A percentile compares a stretch with the other conserved stretches of the same genome.
phyloP scores from a whole-genome alignment of 371 early-diverging fungal species.

The Catenaria anguillulae region DNA sequence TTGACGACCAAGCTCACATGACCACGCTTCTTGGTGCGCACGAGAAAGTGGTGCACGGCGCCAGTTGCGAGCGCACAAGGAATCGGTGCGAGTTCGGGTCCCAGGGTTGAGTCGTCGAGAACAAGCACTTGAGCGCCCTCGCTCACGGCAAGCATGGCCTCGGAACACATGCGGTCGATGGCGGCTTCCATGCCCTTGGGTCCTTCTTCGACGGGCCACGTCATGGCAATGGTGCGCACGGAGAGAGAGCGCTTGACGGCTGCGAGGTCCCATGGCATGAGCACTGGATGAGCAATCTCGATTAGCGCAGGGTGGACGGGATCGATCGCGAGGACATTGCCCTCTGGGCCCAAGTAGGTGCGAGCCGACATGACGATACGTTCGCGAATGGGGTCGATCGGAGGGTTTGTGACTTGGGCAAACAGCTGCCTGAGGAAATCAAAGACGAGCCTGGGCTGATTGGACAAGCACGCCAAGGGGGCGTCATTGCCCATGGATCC shows the following conservation, averaged over 20 bases:
- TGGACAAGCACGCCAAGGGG: constrained; percentile 80
- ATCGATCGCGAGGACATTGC: constrained; percentile 74
- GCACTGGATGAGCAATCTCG: neutral
- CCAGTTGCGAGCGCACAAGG: constrained; percentile 81
- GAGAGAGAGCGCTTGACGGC: constrained; percentile 48
- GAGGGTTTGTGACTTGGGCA: constrained; percentile 94
- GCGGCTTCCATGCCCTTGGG: constrained; percentile 54
- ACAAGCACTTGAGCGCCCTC: constrained; percentile 64
- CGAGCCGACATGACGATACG: constrained; percentile 90
- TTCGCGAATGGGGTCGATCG: constrained; percentile 96
- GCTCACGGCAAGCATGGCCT: constrained; percentile 59
- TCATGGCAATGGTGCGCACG: constrained; percentile 57
- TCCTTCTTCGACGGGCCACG: constrained; percentile 60
- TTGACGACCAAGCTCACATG: constrained; percentile 78
- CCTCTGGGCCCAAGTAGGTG: constrained; percentile 87
- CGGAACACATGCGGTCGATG: constrained; percentile 68
- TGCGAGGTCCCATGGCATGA: constrained; percentile 36
- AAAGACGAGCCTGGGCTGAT: constrained; percentile 71
- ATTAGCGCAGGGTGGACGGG: neutral
- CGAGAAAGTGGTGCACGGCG: constrained; percentile 85
- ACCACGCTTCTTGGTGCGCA: constrained; percentile 71
- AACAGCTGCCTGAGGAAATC: constrained; percentile 94
- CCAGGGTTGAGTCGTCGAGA: constrained; percentile 59
- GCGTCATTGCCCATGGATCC: constrained; percentile 97
- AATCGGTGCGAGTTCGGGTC: constrained; percentile 60